Percentiles rank a stretch among this genome's conserved stretches.
These are phyloP conservation scores for Populus hybrid DNA, from an alignment of 441 rosid genomes.

Conservation along the genomic window DNA sequence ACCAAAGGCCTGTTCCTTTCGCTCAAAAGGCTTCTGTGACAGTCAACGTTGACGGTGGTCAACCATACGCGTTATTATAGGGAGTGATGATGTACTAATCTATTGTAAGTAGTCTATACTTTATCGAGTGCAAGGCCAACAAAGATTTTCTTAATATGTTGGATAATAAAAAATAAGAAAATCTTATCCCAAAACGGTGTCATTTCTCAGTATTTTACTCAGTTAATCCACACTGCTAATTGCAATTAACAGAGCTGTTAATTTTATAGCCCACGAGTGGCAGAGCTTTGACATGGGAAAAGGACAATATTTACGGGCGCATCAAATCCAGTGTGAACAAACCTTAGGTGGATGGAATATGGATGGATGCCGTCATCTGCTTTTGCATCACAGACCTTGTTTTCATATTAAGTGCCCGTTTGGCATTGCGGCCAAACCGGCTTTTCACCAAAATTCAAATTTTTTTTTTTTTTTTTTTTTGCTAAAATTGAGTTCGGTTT, in stretches of 20 bases:
- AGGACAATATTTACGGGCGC: background rate
- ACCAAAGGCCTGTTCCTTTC: background rate
- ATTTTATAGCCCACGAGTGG: background rate
- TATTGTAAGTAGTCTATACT: background rate
- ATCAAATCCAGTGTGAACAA: background rate
- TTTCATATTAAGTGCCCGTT: too few species aligned
- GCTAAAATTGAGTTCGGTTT: too few species aligned
- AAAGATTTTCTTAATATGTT: background rate
- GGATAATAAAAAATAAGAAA: too few species aligned
- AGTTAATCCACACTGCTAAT: too few species aligned
- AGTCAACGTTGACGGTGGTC: background rate
- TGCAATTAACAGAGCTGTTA: too few species aligned
- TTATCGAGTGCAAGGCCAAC: background rate
- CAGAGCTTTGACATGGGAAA: background rate
- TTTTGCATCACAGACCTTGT: background rate
- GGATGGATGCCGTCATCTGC: background rate
- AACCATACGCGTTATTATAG: background rate
- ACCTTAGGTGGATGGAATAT: background rate
- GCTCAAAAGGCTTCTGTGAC: background rate
- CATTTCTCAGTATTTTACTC: too few species aligned
- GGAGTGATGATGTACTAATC: background rate
- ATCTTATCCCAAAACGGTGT: background rate
- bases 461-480: too few species aligned
- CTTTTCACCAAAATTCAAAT: too few species aligned
- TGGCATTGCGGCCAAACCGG: too few species aligned